phyloP scores from a whole-genome alignment of 106 monocot species.

The Agapanthus africanus region DNA sequence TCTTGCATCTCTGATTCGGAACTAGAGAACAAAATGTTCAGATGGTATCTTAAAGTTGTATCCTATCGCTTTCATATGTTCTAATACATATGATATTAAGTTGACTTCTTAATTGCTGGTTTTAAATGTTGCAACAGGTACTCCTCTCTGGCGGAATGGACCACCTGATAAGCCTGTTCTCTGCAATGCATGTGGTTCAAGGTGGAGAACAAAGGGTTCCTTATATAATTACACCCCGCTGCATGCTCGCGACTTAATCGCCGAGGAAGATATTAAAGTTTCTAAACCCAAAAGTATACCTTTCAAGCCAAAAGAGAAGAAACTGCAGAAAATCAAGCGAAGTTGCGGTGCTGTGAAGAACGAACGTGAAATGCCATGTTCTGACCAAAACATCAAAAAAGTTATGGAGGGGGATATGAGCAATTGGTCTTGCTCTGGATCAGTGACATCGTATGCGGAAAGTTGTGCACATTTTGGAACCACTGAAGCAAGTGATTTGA shows the following conservation, averaged over 20 bases:
- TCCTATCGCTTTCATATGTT: no score
- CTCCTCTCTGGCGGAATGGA: slow-evolving; percentile 99
- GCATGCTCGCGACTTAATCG: slow-evolving; percentile 70
- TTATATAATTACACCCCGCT: slow-evolving; percentile 86
- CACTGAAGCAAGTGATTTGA: slow-evolving; percentile 57
- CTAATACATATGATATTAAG: no score
- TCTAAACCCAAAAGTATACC: slow-evolving; percentile 37
- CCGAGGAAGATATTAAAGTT: slow-evolving; percentile 43
- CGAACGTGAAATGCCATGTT: slow-evolving; percentile 38
- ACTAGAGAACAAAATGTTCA: no score
- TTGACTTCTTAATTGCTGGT: no score
- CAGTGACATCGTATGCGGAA: slow-evolving; percentile 78
- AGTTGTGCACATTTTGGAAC: slow-evolving; percentile 82
- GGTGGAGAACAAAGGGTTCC: slow-evolving; percentile 98
- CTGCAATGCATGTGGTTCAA: slow-evolving; percentile 98
- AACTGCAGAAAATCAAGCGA: slow-evolving; percentile 47
- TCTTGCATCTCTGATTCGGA: no score
- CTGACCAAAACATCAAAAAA: slow-evolving; percentile 58
- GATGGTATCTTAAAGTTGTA: no score
- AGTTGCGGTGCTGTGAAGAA: slow-evolving; percentile 14
- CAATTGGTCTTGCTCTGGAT: slow-evolving; percentile 84
- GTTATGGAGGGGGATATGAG: slow-evolving; percentile 57
- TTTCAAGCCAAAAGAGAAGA: slow-evolving; percentile 43
- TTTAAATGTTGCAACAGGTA: slow-evolving; percentile 85
- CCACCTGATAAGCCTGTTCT: slow-evolving; percentile 98